Base-by-base conservation (phyloP, 345 rosid species). In the Arabidopsis thaliana region DNA sequence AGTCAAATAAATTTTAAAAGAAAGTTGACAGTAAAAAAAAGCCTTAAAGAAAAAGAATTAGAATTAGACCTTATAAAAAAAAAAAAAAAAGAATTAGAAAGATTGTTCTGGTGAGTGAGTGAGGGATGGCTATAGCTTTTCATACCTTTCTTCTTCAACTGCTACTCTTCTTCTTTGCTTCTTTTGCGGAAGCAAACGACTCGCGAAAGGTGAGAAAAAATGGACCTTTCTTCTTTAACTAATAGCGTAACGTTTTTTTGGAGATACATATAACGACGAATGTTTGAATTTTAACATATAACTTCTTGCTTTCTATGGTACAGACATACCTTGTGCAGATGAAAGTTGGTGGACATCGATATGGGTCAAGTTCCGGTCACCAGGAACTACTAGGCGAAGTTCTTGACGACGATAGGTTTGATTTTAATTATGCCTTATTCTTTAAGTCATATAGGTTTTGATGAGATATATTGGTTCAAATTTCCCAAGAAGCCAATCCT, bases 301-400 rank as follows among this genome's bases (percentile, higher is more conserved):
- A 40, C 41, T 3, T 73, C 25, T 60, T 71, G n/a, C 55, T 63
- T 64, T 63, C 25, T 33, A 33, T 63, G 63, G 56, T 13, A 30
- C 55, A 73, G 77, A 23, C 65, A 73, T 73, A 64, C 46, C 77
- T 73, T 42, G 77, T 73, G 22, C 71, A 73, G 28, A 42, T 73
- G 77, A 63, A 64, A 63, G 22, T 65, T 44, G 77, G 71, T 33
- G 77, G 67, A 20, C 77, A 73, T 73, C 62, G 30, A 64, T 73
- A 42, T 23, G 77, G 62, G 36, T 73, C 71, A 53, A 73, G 77
- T 64, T 14, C 46, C 8, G 77, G 77, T 73, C 77, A 73, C 56
- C 53, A 64, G 24, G 38, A 73, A 50, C 63, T 73, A 73, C 65
- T 73, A 25, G 11, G 48, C 12, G 20, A 73, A 42, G 57, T 73